These are phyloP conservation scores for Schizochytrium sp. DNA, from an alignment of 108 stramenopile species.

Conservation along the genomic window DNA sequence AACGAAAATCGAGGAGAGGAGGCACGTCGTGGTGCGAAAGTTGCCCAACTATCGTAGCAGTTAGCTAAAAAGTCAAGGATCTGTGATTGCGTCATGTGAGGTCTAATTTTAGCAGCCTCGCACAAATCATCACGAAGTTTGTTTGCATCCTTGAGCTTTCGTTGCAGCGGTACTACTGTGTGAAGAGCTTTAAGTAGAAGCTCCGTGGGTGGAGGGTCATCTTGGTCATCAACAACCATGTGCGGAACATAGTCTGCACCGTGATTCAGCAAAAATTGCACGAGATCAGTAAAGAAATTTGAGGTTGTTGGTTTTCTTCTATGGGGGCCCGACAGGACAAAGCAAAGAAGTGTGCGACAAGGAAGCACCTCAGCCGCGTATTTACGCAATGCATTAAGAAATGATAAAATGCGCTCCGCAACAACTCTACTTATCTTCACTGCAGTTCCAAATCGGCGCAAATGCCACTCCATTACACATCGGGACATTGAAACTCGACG, in stretches of 20 bases:
- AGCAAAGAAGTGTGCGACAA: neutral
- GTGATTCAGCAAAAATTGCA: neutral
- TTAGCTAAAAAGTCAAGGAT: neutral
- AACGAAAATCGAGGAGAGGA: neutral
- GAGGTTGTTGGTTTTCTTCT: neutral
- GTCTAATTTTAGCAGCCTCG: neutral
- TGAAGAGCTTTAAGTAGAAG: neutral
- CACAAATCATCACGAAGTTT: neutral
- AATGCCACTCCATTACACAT: constrained; percentile 28
- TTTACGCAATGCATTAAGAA: neutral
- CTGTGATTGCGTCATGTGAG: neutral
- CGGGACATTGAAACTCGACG: constrained; percentile 18
- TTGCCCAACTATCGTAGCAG: constrained; percentile 19
- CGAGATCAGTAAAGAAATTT: neutral
- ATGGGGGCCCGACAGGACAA: constrained; percentile 4
- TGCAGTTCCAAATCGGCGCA: neutral
- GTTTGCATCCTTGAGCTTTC: neutral
- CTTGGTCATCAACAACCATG: neutral
- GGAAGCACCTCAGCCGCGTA: neutral
- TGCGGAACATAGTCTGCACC: constrained; percentile 3
- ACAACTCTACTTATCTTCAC: neutral
- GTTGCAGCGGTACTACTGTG: neutral
- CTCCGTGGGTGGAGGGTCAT: neutral
- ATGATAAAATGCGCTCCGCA: neutral
- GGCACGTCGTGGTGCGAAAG: neutral